Percentiles rank a stretch among this genome's conserved stretches.
phyloP scores from a whole-genome alignment of 495 filamentous ascomycete genomes.

The Lentithecium fluviatile region DNA sequence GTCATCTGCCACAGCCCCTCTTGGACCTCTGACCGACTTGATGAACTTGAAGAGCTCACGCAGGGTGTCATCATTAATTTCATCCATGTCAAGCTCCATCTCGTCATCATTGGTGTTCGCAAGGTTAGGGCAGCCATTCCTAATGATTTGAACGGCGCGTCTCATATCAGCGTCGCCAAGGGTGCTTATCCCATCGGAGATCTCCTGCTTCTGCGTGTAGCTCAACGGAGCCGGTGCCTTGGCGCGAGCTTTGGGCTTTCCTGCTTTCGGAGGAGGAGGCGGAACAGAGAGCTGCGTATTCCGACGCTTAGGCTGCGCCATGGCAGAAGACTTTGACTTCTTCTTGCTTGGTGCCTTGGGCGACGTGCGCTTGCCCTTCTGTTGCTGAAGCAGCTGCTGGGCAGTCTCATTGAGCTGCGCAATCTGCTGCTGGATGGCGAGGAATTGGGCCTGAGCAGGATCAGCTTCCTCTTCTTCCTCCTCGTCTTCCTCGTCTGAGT shows the following conservation, averaged over 20 bases:
- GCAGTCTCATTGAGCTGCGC: constrained; percentile 42
- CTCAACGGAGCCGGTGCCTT: constrained; percentile 47
- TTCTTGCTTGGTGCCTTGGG: constrained; percentile 49
- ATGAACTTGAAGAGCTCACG: constrained; percentile 74
- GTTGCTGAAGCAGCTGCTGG: constrained; percentile 44
- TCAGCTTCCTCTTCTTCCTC: constrained; percentile 68
- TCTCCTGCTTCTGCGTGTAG: constrained; percentile 80
- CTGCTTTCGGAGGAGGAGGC: constrained; percentile 30
- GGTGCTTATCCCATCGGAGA: constrained; percentile 73
- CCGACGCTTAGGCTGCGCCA: constrained; percentile 56
- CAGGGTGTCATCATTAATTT: constrained; percentile 71
- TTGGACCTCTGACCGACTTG: constrained; percentile 50
- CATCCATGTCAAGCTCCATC: constrained; percentile 88
- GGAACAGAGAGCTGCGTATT: constrained; percentile 38
- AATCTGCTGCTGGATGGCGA: constrained; percentile 56
- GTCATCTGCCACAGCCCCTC: constrained; percentile 37
- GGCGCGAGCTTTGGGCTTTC: constrained; percentile 25
- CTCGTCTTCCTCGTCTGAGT: constrained; percentile 59
- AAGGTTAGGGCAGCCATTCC: constrained; percentile 76
- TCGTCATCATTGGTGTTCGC: constrained; percentile 78
- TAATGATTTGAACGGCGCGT: constrained; percentile 84
- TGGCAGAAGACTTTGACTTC: constrained; percentile 40
- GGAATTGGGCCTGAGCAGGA: constrained; percentile 41
- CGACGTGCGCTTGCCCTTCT: constrained; percentile 52
- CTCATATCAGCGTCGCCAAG: constrained; percentile 72